These are phyloP conservation scores for Cicer bijugum DNA, from an alignment of 306 rosid species.

Conservation along the genomic window DNA sequence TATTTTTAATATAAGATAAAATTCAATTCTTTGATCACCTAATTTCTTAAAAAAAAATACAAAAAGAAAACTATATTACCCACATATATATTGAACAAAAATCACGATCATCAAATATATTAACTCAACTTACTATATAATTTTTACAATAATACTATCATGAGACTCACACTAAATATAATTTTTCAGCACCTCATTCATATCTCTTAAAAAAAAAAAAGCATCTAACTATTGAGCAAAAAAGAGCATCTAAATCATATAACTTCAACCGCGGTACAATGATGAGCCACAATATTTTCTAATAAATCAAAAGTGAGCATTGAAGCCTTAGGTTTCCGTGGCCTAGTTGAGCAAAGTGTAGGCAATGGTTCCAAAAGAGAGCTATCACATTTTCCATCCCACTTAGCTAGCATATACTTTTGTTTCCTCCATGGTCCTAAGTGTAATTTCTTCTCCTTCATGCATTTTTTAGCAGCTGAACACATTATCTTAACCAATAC, in stretches of 20 bases:
- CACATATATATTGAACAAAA: neutral
- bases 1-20: no score
- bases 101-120: neutral
- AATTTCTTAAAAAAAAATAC: no score
- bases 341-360: constrained; percentile 34
- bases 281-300: constrained; percentile 51
- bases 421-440: constrained; percentile 89
- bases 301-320: constrained; percentile 73
- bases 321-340: constrained; percentile 62
- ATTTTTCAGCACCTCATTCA: neutral
- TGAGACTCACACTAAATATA: neutral
- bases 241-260: constrained; percentile 43
- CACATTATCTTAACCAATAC: constrained; percentile 67
- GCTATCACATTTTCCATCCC: constrained; percentile 63
- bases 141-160: neutral
- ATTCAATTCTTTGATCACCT: no score
- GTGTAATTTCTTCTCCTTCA: constrained; percentile 91
- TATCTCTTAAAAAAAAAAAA: neutral
- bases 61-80: no score
- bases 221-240: neutral
- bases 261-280: constrained; percentile 56
- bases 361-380: constrained; percentile 51
- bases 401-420: constrained; percentile 84
- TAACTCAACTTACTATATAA: neutral
- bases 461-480: constrained; percentile 71